Conservation (phyloP, 768 basidiomycete genomes). For the Russula sp. region DNA sequence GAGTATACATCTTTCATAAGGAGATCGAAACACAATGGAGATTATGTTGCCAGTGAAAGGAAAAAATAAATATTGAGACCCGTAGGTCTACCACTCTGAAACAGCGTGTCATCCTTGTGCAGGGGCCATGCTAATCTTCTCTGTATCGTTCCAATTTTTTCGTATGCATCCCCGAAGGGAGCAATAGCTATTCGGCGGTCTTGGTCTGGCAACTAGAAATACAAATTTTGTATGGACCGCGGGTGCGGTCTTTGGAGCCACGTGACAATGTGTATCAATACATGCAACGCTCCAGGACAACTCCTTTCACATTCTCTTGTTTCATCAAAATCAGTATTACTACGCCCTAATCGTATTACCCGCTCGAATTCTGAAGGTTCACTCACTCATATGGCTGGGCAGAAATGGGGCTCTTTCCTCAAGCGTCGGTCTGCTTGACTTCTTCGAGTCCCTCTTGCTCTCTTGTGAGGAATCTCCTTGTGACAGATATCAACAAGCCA, state of each 20-base stretch:
- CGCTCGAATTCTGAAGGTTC: background rate
- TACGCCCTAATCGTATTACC: background rate
- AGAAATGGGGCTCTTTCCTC: background rate
- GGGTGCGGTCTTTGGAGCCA: no score
- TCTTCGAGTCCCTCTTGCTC: constrained; percentile 37
- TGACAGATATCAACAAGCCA: background rate
- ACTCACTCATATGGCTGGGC: background rate
- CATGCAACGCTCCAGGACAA: no score
- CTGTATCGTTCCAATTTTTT: constrained; percentile 99
- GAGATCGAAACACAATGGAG: no score
- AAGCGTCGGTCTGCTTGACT: constrained; percentile 33
- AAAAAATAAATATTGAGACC: constrained; percentile 43
- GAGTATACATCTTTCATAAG: no score
- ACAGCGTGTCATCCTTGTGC: constrained; percentile 53
- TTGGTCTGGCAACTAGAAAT: no score
- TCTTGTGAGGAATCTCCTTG: constrained; percentile 32
- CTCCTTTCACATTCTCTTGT: no score
- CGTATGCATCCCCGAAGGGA: constrained; percentile 92
- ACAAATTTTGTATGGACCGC: no score
- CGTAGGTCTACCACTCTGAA: constrained; percentile 76
- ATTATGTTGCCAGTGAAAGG: no score
- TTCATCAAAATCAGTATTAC: no score
- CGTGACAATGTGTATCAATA: no score
- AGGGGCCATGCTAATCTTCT: constrained; percentile 55
- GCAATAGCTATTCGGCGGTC: constrained; percentile 37